Evolutionary conservation across 202 grass and related monocot genomes (phyloP).

Genomic region (Panicum virgatum): DNA sequence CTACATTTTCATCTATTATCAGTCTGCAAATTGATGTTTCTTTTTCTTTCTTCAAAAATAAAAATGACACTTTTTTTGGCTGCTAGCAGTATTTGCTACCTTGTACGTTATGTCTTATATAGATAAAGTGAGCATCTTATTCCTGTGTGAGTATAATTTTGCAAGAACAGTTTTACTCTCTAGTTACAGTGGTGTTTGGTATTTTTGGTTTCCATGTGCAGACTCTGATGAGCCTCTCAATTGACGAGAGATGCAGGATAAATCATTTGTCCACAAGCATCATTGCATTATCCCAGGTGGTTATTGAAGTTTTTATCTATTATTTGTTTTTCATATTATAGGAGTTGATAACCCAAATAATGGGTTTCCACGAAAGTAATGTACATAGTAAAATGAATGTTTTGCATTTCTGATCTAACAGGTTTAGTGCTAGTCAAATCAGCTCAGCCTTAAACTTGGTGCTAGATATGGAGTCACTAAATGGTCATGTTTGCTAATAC

Average conservation of each 20-base stretch:
- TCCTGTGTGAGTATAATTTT: neutral
- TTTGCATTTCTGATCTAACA: constrained; percentile 13
- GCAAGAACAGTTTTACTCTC: neutral
- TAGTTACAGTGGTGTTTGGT: neutral
- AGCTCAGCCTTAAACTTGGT: constrained; percentile 5
- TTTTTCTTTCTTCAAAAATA: neutral
- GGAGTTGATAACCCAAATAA: neutral
- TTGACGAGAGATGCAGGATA: constrained; percentile 85
- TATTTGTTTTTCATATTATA: neutral
- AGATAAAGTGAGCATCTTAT: neutral
- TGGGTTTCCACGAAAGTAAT: constrained; percentile 14
- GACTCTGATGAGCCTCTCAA: constrained; percentile 53
- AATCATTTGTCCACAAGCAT: constrained; percentile 83
- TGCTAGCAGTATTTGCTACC: neutral
- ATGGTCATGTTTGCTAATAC: neutral
- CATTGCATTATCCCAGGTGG: constrained; percentile 68
- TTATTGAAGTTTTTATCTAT: neutral
- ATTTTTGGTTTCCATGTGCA: constrained; percentile 46
- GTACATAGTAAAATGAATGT: constrained; percentile 25
- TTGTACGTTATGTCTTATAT: neutral
- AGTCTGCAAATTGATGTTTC: constrained; percentile 13
- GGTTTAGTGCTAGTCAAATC: neutral
- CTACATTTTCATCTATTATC: constrained; percentile 22
- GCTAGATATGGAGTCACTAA: neutral
- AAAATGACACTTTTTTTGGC: neutral